Base-by-base conservation (phyloP, 75 land plant genomes). In the Isoetes taiwanensis region DNA sequence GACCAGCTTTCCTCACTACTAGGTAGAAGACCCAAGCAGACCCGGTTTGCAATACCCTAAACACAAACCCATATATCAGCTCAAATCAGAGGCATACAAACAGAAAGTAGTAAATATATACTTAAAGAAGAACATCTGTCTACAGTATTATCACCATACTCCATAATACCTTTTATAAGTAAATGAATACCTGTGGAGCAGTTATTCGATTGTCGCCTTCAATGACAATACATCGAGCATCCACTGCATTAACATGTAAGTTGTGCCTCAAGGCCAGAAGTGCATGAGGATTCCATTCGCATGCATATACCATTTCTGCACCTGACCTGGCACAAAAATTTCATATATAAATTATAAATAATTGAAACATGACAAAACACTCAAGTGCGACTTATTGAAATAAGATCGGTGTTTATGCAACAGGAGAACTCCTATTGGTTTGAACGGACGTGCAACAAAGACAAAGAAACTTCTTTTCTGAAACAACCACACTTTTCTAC, bases 241-340 rank as follows among this genome's bases (percentile, higher is more conserved):
- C 63, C 6, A 90, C 96, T 41, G 37, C 75, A 71, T 85, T 86
- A 19, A 71, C 73, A 56, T 38, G 58, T 26, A 90, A 39, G 72
- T 90, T 90, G 43, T 61, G 81, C 9, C 68, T 69, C 21, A 90
- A 82, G 32, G 91, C 91, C 42, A 59, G 60, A 21, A 86, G 19
- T 37, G 93, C 96, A 77, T 73, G 60, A 9, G 86, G 87, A 64
- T 90, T 90, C 96, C 96, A 90, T 59, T 90, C 96, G 65, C 96
- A 90, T 42, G 96, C 93, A 80, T 86, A 90, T 17, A 85, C 96
- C 27, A 64, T 43, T 62, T 80, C 77, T 59, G 96, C 96, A 2
- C 67, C 64, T 0, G 87, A 83, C 59, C 96, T 90, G 69, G 27
- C 40, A 5, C 54, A 34, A 10, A 17, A 10, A n/a, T 10, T n/a